These are phyloP conservation scores for Pleurotus ostreatus DNA, from an alignment of 768 basidiomycete species.

Conservation along the genomic window DNA sequence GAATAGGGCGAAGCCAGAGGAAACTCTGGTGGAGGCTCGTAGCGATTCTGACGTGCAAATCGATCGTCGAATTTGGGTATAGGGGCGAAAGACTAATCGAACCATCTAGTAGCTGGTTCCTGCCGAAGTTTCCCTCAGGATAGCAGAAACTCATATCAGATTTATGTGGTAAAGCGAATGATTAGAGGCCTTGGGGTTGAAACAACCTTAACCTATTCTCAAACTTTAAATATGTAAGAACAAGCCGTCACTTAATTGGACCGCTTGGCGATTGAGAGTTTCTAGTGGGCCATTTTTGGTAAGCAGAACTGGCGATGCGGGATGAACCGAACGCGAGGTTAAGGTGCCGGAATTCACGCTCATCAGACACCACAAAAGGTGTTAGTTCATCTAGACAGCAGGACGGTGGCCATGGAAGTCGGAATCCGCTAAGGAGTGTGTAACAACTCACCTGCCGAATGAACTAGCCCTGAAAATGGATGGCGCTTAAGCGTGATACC, in stretches of 20 bases:
- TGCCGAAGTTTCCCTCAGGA: constrained; percentile 82
- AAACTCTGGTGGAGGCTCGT: constrained; percentile 95
- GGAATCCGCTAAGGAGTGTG: too few relatives aligned
- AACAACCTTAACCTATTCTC: constrained; percentile 84
- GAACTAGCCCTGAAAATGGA: too few relatives aligned
- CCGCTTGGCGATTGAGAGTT: constrained; percentile 81
- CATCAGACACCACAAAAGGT: too few relatives aligned
- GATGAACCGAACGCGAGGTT: constrained; percentile 68
- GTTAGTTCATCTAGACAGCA: too few relatives aligned
- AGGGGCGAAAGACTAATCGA: constrained; percentile 96
- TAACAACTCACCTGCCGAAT: too few relatives aligned
- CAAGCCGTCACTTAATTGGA: constrained; percentile 79
- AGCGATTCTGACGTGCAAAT: constrained; percentile 97
- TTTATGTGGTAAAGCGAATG: constrained; percentile 81
- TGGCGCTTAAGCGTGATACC: too few relatives aligned
- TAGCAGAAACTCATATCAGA: constrained; percentile 53
- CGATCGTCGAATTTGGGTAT: constrained; percentile 94
- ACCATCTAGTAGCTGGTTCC: constrained; percentile 93
- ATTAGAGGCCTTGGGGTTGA: constrained; percentile 89
- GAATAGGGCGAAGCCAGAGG: too few relatives aligned
- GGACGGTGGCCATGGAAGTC: too few relatives aligned
- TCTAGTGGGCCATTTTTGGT: constrained; percentile 79
- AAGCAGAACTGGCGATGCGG: constrained; percentile 68
- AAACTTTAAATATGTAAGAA: constrained; percentile 85
- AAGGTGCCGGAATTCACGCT: constrained; percentile 79